Conservation (phyloP, 139 green algal species). For the Micractinium sp. region DNA sequence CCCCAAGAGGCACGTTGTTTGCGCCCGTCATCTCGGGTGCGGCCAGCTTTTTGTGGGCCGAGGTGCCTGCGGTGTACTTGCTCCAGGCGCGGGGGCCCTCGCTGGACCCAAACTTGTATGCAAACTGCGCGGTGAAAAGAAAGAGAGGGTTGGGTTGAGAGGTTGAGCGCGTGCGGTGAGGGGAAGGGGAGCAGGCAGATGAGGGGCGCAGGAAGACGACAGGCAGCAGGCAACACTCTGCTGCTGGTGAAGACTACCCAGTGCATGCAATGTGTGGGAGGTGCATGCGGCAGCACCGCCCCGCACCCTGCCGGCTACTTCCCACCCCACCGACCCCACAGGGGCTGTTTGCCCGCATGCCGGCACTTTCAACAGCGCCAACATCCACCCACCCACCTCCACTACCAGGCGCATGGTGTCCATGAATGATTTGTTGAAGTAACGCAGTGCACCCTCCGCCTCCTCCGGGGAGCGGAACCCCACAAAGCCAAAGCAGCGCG, state of each 20-base stretch:
- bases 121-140: conserved; percentile 59
- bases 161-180: not conserved
- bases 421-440: conserved; percentile 93
- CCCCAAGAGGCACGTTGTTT: conserved; percentile 29
- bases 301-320: too few relatives aligned
- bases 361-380: not conserved
- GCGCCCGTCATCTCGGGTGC: conserved; percentile 31
- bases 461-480: conserved; percentile 85
- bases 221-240: too few relatives aligned
- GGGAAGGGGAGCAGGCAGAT: too few relatives aligned
- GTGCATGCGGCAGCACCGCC: not conserved
- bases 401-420: conserved; percentile 85
- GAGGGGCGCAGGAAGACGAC: too few relatives aligned
- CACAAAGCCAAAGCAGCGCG: conserved; percentile 94
- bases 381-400: conserved; percentile 63
- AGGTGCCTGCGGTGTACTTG: conserved; percentile 81
- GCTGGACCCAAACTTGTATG: conserved; percentile 64
- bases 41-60: conserved; percentile 39
- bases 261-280: not conserved
- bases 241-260: too few relatives aligned
- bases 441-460: conserved; percentile 76
- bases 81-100: conserved; percentile 82
- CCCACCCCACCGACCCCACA: too few relatives aligned
- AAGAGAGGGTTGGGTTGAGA: not conserved
- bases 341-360: too few relatives aligned